Percentiles rank a stretch among this genome's conserved stretches.
phyloP scores from a whole-genome alignment of 2,329 filamentous ascomycete species.

The Clonostachys chloroleuca region DNA sequence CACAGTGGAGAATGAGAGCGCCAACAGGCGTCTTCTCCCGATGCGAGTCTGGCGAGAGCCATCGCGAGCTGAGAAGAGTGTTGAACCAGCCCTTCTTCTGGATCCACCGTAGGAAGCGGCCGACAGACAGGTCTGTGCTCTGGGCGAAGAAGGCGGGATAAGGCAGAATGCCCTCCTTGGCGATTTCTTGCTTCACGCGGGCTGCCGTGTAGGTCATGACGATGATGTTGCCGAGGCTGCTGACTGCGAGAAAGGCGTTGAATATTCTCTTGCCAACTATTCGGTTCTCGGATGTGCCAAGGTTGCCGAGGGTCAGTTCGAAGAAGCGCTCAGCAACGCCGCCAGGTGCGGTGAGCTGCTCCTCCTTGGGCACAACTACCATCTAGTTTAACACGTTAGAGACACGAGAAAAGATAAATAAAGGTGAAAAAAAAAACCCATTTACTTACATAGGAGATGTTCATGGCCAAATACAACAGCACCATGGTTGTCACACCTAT shows the following conservation, averaged over 20 bases:
- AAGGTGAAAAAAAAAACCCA: too few species aligned
- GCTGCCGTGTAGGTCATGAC: conserved; percentile 52
- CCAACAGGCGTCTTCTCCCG: conserved; percentile 27
- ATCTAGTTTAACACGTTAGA: conserved; percentile 22
- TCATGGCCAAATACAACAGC: conserved; percentile 27
- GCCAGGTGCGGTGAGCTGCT: conserved; percentile 6
- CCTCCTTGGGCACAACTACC: conserved; percentile 21
- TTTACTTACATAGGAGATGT: conserved; percentile 25
- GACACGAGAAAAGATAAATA: neutral
- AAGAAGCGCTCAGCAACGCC: conserved; percentile 27
- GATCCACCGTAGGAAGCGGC: conserved; percentile 21
- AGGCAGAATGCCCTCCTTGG: conserved; percentile 51
- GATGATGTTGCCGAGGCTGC: conserved; percentile 50
- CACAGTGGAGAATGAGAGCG: conserved; percentile 23
- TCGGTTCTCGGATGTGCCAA: conserved; percentile 12
- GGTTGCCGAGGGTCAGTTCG: conserved; percentile 17
- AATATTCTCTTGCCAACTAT: conserved; percentile 26
- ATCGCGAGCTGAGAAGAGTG: conserved; percentile 14
- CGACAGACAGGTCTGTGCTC: conserved; percentile 24
- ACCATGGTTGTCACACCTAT: conserved; percentile 18
- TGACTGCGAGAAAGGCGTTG: conserved; percentile 46
- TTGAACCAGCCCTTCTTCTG: conserved; percentile 18
- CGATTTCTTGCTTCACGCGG: conserved; percentile 56
- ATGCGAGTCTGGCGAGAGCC: conserved; percentile 26
- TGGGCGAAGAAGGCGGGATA: conserved; percentile 42